Evolutionary conservation across 108 stramenopile species (phyloP).

Genomic region (Pseudonitzschia multiseries): DNA sequence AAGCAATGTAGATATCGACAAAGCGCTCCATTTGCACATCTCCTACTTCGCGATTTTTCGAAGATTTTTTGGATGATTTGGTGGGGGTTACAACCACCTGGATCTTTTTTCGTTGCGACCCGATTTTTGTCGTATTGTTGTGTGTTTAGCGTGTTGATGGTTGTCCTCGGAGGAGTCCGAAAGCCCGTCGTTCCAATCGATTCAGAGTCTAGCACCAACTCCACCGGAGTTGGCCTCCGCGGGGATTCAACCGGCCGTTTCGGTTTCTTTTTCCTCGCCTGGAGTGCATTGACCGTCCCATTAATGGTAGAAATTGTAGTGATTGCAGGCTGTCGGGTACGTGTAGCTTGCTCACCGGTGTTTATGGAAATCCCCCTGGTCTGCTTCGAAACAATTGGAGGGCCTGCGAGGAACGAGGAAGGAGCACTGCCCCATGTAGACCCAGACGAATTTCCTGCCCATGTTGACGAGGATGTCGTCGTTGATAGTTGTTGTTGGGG

Average conservation of each 20-base stretch:
- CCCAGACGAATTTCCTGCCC: too few species aligned
- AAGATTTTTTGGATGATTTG: background rate
- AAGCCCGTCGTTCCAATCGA: conserved; percentile 3
- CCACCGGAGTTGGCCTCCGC: background rate
- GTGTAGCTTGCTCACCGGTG: too few species aligned
- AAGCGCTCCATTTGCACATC: conserved; percentile 41
- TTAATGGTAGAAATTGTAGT: too few species aligned
- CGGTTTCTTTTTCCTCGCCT: conserved; percentile 26
- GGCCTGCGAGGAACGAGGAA: too few species aligned
- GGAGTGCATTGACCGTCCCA: conserved; percentile 10
- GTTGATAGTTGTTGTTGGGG: conserved; percentile 11
- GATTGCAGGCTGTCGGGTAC: too few species aligned
- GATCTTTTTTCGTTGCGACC: background rate
- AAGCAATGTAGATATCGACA: conserved; percentile 50
- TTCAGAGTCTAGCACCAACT: background rate
- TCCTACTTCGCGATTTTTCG: background rate
- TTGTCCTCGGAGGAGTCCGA: background rate
- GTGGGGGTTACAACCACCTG: background rate
- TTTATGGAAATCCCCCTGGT: too few species aligned
- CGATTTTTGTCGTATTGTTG: background rate
- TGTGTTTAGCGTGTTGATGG: background rate
- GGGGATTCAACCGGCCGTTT: conserved; percentile 8
- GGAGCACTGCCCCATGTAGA: too few species aligned
- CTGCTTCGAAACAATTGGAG: too few species aligned
- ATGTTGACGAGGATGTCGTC: background rate